Evolutionary conservation across 140 eudicot species (phyloP).

Genomic region (Stevia rebaudiana): DNA sequence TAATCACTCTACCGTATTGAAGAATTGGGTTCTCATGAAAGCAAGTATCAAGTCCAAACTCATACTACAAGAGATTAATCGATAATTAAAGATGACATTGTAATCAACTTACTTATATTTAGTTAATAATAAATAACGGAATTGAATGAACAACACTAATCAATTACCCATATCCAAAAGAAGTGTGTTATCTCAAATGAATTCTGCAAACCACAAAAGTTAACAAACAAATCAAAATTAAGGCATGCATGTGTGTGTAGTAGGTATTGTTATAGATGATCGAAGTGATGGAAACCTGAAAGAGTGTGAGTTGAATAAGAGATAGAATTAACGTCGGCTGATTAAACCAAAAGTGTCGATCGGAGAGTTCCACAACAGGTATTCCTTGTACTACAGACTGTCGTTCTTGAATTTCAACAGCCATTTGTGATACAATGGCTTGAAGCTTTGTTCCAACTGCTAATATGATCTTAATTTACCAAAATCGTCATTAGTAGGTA

Average conservation of each 20-base stretch:
- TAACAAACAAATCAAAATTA: too few relatives aligned
- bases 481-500: not conserved
- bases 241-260: too few relatives aligned
- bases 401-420: constrained; percentile 76
- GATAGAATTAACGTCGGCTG: constrained; percentile 54
- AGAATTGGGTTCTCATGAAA: constrained; percentile 39
- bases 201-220: constrained; percentile 65
- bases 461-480: constrained; percentile 33
- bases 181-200: constrained; percentile 90
- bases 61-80: constrained; percentile 87
- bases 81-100: too few relatives aligned
- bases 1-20: constrained; percentile 37
- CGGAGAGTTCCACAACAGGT: constrained; percentile 80
- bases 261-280: too few relatives aligned
- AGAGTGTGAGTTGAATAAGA: constrained; percentile 81
- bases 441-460: constrained; percentile 84
- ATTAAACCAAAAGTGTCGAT: constrained; percentile 75
- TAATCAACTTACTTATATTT: too few relatives aligned
- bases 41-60: constrained; percentile 75
- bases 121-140: too few relatives aligned
- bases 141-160: too few relatives aligned
- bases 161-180: constrained; percentile 81
- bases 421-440: constrained; percentile 67
- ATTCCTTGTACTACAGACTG: constrained; percentile 87
- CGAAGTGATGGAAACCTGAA: constrained; percentile 20